These are phyloP conservation scores for Clarkia xantiana DNA, from an alignment of 345 rosid genomes.

Conservation along the genomic window DNA sequence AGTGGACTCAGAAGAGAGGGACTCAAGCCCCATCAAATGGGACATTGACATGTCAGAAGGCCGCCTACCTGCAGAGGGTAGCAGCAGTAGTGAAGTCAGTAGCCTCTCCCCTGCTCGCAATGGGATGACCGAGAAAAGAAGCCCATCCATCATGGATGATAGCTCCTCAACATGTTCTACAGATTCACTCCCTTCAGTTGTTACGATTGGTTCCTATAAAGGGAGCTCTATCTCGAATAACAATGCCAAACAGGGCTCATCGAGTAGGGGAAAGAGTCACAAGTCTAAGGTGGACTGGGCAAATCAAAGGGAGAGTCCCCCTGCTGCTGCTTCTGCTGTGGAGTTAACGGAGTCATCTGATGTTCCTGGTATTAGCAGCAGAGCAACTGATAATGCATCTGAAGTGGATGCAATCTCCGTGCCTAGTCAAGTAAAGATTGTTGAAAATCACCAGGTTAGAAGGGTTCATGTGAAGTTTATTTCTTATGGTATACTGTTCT, in stretches of 20 bases:
- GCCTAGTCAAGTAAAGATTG: slow-evolving; percentile 18
- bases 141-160: slow-evolving; percentile 55
- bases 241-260: slow-evolving; percentile 29
- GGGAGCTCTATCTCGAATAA: slow-evolving; percentile 27
- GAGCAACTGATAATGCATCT: slow-evolving; percentile 31
- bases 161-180: slow-evolving; percentile 86
- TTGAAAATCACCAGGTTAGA: slow-evolving; percentile 30
- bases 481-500: not conserved
- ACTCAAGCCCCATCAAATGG: slow-evolving; percentile 59
- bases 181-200: slow-evolving; percentile 57
- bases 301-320: slow-evolving; percentile 30
- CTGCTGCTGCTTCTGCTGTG: slow-evolving; percentile 22
- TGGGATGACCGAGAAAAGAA: slow-evolving; percentile 46
- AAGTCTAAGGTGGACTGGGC: slow-evolving; percentile 30
- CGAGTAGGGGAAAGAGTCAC: slow-evolving; percentile 47
- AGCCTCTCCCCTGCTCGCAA: slow-evolving; percentile 43
- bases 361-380: slow-evolving; percentile 25
- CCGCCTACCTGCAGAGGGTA: slow-evolving; percentile 39
- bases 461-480: slow-evolving; percentile 6
- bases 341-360: slow-evolving; percentile 25
- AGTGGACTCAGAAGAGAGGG: slow-evolving; percentile 74
- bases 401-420: slow-evolving; percentile 23
- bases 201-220: slow-evolving; percentile 40
- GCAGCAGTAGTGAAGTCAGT: slow-evolving; percentile 30
- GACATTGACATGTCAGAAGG: slow-evolving; percentile 70